Evolutionary conservation across 2,329 filamentous ascomycete species (phyloP).

Genomic region (Chaetothyriales sp.): DNA sequence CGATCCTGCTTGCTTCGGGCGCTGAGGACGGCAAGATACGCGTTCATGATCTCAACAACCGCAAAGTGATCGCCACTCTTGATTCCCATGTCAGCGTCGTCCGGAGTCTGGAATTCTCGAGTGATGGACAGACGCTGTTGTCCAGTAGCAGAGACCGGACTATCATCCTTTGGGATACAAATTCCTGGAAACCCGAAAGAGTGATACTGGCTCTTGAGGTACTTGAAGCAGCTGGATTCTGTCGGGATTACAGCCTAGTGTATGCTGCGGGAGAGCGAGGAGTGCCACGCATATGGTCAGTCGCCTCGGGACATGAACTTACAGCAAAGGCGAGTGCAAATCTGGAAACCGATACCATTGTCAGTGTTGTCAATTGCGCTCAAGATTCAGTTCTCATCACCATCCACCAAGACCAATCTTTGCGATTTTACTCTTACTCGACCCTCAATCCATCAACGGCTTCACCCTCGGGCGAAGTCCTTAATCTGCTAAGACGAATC

Average conservation of each 20-base stretch:
- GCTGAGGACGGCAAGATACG: slow-evolving; percentile 87
- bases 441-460: slow-evolving; percentile 25
- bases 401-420: slow-evolving; percentile 77
- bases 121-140: slow-evolving; percentile 59
- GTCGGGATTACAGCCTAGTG: slow-evolving; percentile 55
- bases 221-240: slow-evolving; percentile 70
- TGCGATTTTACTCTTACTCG: slow-evolving; percentile 56
- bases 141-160: slow-evolving; percentile 89
- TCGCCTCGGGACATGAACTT: slow-evolving; percentile 61
- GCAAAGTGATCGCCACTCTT: slow-evolving; percentile 59
- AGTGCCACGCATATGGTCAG: slow-evolving; percentile 69
- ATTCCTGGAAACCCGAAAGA: slow-evolving; percentile 67
- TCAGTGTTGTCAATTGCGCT: slow-evolving; percentile 52
- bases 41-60: slow-evolving; percentile 82
- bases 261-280: slow-evolving; percentile 80
- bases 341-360: slow-evolving; percentile 51
- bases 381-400: slow-evolving; percentile 45
- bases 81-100: slow-evolving; percentile 94
- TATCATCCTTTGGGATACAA: slow-evolving; percentile 77
- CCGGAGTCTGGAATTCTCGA: slow-evolving; percentile 70
- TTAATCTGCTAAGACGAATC: slow-evolving; percentile 58
- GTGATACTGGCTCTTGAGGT: slow-evolving; percentile 76
- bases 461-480: slow-evolving; percentile 27
- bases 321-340: slow-evolving; percentile 56
- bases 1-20: slow-evolving; percentile 66